Evolutionary conservation across 352 stramenopile genomes (phyloP), one percentile per base, ranked within the genome.

Genomic region (Phytophthora podocarpi): DNA sequence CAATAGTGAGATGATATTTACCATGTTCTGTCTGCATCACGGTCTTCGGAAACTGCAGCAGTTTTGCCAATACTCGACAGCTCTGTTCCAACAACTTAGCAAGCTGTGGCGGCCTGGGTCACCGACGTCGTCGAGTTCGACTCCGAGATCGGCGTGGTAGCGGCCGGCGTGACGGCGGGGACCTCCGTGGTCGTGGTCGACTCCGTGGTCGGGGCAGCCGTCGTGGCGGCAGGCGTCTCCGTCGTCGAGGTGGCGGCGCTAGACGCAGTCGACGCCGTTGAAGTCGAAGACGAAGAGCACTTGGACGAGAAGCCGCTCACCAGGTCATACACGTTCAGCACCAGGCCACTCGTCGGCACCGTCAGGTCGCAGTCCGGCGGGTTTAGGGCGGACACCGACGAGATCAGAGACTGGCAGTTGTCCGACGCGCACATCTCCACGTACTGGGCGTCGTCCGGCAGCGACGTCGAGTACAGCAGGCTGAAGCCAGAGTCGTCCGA

Each of bases 301-400:
- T 56, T 48, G 30, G 0, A 1, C n/a, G 50, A 63, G 63, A 76
- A 76, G 9, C 50, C 46, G 56, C 41, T 72, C 11, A 31, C 31
- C 39, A 72, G 39, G 2, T 61, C 51, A 18, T 59, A 47, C 51
- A 75, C 62, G 56, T 75, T 75, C 39, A 69, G 18, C 41, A 61
- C 48, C 11, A 67, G 48, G n/a, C 65, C 65, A 51, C 65, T 74
- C 43, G 59, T 74, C 2, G 65, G 61, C 34, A 75, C 57, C 10
- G 49, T 69, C 51, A 78, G 55, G 45, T 55, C 54, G 53, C 70
- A 78, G 65, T 78, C 61, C n/a, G 55, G 53, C 18, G 61, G 64
- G 56, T 56, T 64, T 42, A 70, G 46, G 20, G 55, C 36, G 0
- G 18, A 18, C 40, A 78, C 40, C 8, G 43, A 54, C 50, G 36